Base-by-base conservation (phyloP, 176 grass and related monocot species). In the Phragmites australis region DNA sequence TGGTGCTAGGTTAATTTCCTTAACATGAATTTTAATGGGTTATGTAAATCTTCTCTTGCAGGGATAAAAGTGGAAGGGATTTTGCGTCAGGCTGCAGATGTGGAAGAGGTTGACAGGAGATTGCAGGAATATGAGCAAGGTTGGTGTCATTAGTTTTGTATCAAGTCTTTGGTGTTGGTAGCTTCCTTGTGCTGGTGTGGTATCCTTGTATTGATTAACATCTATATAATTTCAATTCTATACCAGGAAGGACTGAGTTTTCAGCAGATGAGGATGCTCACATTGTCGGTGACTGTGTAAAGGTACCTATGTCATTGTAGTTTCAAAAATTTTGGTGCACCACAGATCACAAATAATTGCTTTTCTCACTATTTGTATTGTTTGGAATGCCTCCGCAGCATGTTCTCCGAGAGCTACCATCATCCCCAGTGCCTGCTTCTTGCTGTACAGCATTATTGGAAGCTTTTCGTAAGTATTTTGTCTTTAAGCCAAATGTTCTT, bases 111-210 rank as follows among this genome's bases (percentile, higher is more conserved):
- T 53, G 90, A 96, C 85, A 37, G 64, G 83, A 96, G 97, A 80
- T 72, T 99, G 58, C 87, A 91, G 62, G 97, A 96, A 83, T 99
- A 96, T 74, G 97, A 99, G 70, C 90, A 99, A 96, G 97, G 97
- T 99, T 84, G 84, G 32, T 41, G 34, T 13, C 31, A 78, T 76
- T 91, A 77, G 49, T 65, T 75, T 76, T 77, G 29, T 42, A 4
- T 64, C 49, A 82, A 75, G 46, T 68, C 1, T n/a, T 27, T 84
- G 47, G n/a, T 87, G 70, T 66, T 66, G 34, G 14, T 19, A 29
- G 8, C 41, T 37, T 73, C 37, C 18, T 61, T 80, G 30, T 70
- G 52, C 41, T 84, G 49, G 13, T 53, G 29, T 41, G 31, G 0
- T 31, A 39, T 67, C 75, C 39, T 78, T 75, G 34, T 83, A 42